These are phyloP conservation scores for Trichoderma cornu-damae DNA, from an alignment of 2,329 filamentous ascomycete genomes.

Conservation along the genomic window DNA sequence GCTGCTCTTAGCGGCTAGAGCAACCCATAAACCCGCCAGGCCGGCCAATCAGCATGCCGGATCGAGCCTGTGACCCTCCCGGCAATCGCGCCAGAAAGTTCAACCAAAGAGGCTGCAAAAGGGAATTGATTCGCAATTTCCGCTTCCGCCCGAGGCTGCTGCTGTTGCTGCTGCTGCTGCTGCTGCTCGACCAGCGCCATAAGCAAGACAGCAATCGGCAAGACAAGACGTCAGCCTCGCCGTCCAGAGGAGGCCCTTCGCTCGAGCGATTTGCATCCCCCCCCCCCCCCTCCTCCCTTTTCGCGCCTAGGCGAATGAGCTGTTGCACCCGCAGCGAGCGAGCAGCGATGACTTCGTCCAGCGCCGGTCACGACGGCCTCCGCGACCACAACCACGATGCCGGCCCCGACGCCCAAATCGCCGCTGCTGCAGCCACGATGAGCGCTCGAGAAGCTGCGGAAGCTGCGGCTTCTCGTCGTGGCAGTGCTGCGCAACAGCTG, in stretches of 20 bases:
- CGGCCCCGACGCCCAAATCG: slow-evolving; percentile 5
- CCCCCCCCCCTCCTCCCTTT: no score
- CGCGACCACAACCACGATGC: slow-evolving; percentile 17
- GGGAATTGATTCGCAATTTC: slow-evolving; percentile 17
- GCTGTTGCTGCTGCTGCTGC: slow-evolving; percentile 18
- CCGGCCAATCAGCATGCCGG: slow-evolving; percentile 24
- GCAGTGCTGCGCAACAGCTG: slow-evolving; percentile 1
- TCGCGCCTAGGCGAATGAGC: slow-evolving; percentile 48
- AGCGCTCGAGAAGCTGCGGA: slow-evolving; percentile 8
- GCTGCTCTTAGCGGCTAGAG: slow-evolving; percentile 15
- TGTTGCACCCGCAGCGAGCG: slow-evolving; percentile 41
- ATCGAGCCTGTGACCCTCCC: slow-evolving; percentile 21
- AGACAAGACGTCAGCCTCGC: not conserved
- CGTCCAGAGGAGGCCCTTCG: not conserved
- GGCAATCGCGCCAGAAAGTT: slow-evolving; percentile 20
- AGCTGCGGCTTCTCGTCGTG: not conserved
- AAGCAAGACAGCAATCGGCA: not conserved
- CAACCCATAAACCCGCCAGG: slow-evolving; percentile 8
- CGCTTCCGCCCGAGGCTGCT: slow-evolving; percentile 23
- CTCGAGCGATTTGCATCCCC: slow-evolving; percentile 8
- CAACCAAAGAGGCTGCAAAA: slow-evolving; percentile 17
- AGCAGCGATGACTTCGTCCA: slow-evolving; percentile 59
- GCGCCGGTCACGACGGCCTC: slow-evolving; percentile 36
- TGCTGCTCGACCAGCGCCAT: not conserved
- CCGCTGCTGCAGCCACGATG: slow-evolving; percentile 5